These are phyloP conservation scores for Echium plantagineum DNA, from an alignment of 257 asterid species.

Conservation along the genomic window DNA sequence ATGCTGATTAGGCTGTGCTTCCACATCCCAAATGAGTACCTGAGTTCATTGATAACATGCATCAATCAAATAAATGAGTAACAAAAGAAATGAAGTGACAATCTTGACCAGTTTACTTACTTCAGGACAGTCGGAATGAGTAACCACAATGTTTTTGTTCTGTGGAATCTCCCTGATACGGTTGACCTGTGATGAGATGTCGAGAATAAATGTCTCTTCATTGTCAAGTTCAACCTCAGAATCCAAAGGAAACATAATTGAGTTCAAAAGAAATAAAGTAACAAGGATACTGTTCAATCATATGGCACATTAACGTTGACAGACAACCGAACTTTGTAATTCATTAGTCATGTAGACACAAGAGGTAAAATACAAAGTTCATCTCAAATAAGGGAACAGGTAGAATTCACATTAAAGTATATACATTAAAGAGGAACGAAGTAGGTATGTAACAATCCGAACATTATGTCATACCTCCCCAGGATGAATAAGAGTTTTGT, in stretches of 20 bases:
- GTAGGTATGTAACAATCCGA: background rate
- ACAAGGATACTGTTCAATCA: too few relatives aligned
- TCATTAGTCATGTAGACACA: too few relatives aligned
- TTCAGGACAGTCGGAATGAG: constrained; percentile 95
- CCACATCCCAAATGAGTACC: constrained; percentile 98
- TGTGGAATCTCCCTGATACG: constrained; percentile 96
- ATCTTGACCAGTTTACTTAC: constrained; percentile 30
- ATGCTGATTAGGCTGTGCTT: constrained; percentile 88
- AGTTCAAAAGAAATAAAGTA: too few relatives aligned
- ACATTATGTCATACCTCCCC: constrained; percentile 64
- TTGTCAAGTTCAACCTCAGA: background rate
- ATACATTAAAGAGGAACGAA: background rate
- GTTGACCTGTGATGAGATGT: constrained; percentile 51
- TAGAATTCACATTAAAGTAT: too few relatives aligned
- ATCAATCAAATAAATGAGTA: constrained; percentile 7
- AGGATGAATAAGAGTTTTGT: constrained; percentile 92
- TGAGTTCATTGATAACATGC: constrained; percentile 5
- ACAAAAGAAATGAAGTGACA: constrained; percentile 1
- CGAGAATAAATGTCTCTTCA: background rate
- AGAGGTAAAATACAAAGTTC: too few relatives aligned
- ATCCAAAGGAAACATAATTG: background rate
- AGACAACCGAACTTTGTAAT: too few relatives aligned
- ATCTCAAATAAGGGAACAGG: too few relatives aligned
- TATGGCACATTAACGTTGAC: too few relatives aligned
- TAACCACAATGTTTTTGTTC: constrained; percentile 82